These are phyloP conservation scores for Solanum pimpinellifolium DNA, from an alignment of 257 asterid species.

Conservation along the genomic window DNA sequence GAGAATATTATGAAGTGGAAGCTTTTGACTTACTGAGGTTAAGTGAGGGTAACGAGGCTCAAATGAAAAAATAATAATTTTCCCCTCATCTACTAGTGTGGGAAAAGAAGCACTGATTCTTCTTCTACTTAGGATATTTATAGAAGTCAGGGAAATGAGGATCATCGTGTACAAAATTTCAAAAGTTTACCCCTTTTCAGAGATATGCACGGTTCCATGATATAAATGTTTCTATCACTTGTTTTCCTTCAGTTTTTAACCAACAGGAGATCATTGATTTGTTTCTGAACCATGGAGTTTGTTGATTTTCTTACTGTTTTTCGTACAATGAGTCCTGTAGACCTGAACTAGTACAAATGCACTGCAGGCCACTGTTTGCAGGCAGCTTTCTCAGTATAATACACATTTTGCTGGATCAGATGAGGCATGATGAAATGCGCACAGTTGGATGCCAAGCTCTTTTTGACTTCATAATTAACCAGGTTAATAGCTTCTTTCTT, in stretches of 20 bases:
- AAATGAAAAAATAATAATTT: not conserved
- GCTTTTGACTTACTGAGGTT: not conserved
- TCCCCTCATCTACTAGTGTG: not conserved
- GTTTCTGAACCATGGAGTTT: not conserved
- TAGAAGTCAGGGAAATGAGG: not conserved
- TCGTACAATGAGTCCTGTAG: conserved; percentile 1
- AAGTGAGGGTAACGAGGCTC: not conserved
- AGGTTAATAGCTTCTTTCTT: conserved; percentile 20
- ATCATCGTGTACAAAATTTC: not conserved
- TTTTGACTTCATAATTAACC: conserved; percentile 63
- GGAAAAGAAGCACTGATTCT: not conserved
- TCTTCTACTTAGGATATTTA: not conserved
- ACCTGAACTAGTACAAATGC: conserved; percentile 6
- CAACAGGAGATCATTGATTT: not conserved
- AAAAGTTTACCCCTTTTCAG: not conserved
- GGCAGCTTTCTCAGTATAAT: conserved; percentile 60
- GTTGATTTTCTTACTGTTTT: not conserved
- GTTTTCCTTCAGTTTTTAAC: not conserved
- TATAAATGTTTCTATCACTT: not conserved
- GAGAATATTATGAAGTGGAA: not conserved
- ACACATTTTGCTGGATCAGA: conserved; percentile 55
- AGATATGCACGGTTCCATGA: not conserved
- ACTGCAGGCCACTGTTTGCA: conserved; percentile 65
- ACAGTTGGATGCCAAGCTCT: conserved; percentile 56
- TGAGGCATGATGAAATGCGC: conserved; percentile 51